Evolutionary conservation across 768 basidiomycete species (phyloP).

Genomic region (Neoboletus brunneissimus): DNA sequence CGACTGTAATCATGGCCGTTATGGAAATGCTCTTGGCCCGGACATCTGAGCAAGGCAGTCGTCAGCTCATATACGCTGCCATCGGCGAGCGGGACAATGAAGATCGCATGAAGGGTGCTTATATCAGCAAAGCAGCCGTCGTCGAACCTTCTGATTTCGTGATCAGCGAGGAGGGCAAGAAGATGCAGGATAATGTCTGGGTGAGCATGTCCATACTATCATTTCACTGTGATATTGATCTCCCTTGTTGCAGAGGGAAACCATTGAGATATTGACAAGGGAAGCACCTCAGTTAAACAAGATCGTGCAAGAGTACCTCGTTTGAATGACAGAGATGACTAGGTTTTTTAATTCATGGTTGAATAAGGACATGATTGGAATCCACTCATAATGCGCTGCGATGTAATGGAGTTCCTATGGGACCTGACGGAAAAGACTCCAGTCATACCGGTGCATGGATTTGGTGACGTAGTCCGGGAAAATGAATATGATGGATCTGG

Average conservation of each 20-base stretch:
- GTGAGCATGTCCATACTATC: constrained; percentile 23
- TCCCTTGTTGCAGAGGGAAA: constrained; percentile 13
- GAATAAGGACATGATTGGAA: no score
- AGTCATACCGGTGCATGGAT: no score
- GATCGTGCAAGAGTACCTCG: no score
- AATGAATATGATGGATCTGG: no score
- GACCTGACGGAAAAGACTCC: no score
- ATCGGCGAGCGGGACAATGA: constrained; percentile 24
- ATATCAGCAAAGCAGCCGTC: constrained; percentile 9
- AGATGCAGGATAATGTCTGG: constrained; percentile 34
- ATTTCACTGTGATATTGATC: background rate
- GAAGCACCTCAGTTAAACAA: constrained; percentile 11
- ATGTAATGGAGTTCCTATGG: no score
- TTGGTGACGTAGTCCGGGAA: no score
- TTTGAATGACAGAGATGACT: no score
- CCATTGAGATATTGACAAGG: constrained; percentile 17
- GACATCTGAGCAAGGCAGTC: constrained; percentile 34
- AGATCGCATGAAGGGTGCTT: constrained; percentile 22
- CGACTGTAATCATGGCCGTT: background rate
- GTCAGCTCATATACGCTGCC: constrained; percentile 34
- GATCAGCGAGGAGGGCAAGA: constrained; percentile 28
- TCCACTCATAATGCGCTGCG: no score
- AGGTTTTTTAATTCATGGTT: no score
- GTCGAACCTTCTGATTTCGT: constrained; percentile 34
- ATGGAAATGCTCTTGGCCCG: constrained; percentile 12